Evolutionary conservation across 257 asterid species (phyloP).

Genomic region (Primulina tabacum): DNA sequence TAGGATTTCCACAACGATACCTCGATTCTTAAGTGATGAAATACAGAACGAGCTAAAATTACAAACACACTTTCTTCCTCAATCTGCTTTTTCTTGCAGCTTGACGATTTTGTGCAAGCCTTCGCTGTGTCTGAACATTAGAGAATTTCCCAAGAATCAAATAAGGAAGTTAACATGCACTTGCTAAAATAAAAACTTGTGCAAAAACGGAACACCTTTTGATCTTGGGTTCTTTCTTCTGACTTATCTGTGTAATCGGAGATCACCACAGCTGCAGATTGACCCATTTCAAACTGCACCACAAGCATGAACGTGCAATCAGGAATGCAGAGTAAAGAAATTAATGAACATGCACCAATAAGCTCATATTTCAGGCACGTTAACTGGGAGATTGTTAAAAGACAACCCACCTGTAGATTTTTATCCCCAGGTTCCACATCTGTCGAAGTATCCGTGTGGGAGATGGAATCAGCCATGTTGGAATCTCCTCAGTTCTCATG

Average conservation of each 20-base stretch:
- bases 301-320: conserved; percentile 26
- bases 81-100: conserved; percentile 94
- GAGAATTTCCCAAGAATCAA: conserved; percentile 14
- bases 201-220: conserved; percentile 49
- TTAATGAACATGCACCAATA: background rate
- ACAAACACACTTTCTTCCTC: conserved; percentile 74
- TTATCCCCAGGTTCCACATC: conserved; percentile 75
- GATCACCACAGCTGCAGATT: conserved; percentile 39
- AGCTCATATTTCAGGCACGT: background rate
- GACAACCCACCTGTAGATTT: conserved; percentile 49
- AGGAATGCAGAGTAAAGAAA: conserved; percentile 1
- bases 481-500: conserved; percentile 89
- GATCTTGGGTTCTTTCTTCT: conserved; percentile 62
- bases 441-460: conserved; percentile 76
- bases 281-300: conserved; percentile 68
- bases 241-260: conserved; percentile 79
- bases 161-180: conserved; percentile 25
- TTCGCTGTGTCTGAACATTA: conserved; percentile 59
- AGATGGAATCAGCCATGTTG: conserved; percentile 79
- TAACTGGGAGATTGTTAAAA: background rate
- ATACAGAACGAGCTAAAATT: conserved; percentile 2
- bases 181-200: conserved; percentile 5
- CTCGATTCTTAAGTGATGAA: background rate
- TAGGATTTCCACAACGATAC: background rate
- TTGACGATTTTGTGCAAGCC: conserved; percentile 95